These are phyloP conservation scores for Solanum pimpinellifolium DNA, from an alignment of 257 asterid genomes.

Conservation along the genomic window DNA sequence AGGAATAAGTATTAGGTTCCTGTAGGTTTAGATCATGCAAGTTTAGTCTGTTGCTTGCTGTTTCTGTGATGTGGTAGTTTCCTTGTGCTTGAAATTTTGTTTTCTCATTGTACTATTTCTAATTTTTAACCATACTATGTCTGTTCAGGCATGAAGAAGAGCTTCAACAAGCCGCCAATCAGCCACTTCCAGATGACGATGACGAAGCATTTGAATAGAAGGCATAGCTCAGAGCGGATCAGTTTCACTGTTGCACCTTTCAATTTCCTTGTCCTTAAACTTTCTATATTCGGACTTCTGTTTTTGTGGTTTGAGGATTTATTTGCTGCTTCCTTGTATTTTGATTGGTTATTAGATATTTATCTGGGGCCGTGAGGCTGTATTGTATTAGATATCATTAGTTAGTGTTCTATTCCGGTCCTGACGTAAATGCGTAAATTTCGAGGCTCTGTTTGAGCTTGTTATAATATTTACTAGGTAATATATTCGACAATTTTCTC, in stretches of 20 bases:
- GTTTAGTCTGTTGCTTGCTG: not conserved
- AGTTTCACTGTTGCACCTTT: not conserved
- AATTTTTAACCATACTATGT: not conserved
- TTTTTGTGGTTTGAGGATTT: not conserved
- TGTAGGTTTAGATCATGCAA: not conserved
- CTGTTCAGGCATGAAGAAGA: constrained; percentile 57
- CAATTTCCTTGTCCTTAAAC: not conserved
- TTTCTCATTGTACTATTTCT: not conserved
- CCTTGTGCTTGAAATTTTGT: not conserved
- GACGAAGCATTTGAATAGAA: constrained; percentile 57
- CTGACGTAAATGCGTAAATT: not conserved
- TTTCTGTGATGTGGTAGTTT: not conserved
- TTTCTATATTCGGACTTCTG: not conserved
- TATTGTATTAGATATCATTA: not conserved
- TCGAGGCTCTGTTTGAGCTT: not conserved
- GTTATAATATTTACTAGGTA: not conserved
- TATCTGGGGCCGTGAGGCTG: not conserved
- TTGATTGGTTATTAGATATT: not conserved
- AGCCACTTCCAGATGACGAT: constrained; percentile 88
- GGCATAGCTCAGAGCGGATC: not conserved
- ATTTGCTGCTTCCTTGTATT: not conserved
- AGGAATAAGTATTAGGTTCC: not conserved
- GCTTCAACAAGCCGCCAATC: constrained; percentile 47
- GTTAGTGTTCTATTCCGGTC: not conserved
- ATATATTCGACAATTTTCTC: not conserved